phyloP scores from a whole-genome alignment of 371 early-diverging fungal genomes.

The Gilbertella persicaria region DNA sequence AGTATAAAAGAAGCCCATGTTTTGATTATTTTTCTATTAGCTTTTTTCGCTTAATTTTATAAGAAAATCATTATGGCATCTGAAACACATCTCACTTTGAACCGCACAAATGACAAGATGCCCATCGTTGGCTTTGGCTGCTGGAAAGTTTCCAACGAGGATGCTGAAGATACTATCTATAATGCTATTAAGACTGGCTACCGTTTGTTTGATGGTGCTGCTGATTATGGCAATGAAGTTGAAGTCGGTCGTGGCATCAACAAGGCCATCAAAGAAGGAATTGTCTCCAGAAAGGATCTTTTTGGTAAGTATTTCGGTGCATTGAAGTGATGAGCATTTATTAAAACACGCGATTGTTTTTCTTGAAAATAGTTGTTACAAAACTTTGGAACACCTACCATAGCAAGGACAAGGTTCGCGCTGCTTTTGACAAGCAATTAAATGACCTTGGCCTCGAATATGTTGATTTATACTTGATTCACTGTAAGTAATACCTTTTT shows the following conservation, averaged over 20 bases:
- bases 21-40: not conserved
- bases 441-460: constrained; percentile 60
- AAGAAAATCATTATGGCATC: constrained; percentile 36
- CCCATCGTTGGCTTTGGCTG: constrained; percentile 45
- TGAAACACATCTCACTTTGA: constrained; percentile 25
- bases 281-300: constrained; percentile 61
- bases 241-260: constrained; percentile 68
- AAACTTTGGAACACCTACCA: constrained; percentile 75
- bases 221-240: constrained; percentile 65
- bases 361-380: constrained; percentile 59
- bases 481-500: constrained; percentile 53
- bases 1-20: not conserved
- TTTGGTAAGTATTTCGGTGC: constrained; percentile 42
- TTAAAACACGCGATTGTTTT: not conserved
- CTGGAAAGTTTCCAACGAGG: constrained; percentile 34
- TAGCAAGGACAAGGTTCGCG: constrained; percentile 46
- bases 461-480: constrained; percentile 67
- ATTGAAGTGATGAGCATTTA: constrained; percentile 1
- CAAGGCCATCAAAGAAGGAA: constrained; percentile 52
- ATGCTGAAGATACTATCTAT: constrained; percentile 46
- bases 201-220: constrained; percentile 48
- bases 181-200: constrained; percentile 52
- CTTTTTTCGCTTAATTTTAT: constrained; percentile 64
- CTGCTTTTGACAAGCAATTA: constrained; percentile 54
- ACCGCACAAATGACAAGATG: constrained; percentile 48